Evolutionary conservation across 1,284 basidiomycete genomes (phyloP).

Genomic region (Cryptococcus floricola): DNA sequence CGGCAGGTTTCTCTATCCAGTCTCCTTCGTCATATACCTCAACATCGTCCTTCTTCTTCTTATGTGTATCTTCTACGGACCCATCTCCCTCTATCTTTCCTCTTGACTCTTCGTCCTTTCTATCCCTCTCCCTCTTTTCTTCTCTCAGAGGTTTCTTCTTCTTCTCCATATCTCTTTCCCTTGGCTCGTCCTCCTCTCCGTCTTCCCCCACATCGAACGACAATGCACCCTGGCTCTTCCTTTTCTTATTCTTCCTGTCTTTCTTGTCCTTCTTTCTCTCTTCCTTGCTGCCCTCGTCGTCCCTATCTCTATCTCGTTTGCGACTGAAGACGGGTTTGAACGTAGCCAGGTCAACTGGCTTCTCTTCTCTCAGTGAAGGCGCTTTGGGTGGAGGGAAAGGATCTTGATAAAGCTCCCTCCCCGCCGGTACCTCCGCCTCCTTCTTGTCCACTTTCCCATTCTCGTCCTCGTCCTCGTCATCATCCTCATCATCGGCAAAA

Average conservation of each 20-base stretch:
- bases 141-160: conserved; percentile 42
- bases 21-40: conserved; percentile 47
- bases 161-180: conserved; percentile 51
- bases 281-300: conserved; percentile 21
- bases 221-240: conserved; percentile 55
- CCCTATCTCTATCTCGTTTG: conserved; percentile 2
- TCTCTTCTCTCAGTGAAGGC: conserved; percentile 16
- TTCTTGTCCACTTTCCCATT: conserved; percentile 32
- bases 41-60: not conserved
- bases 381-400: conserved; percentile 7
- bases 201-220: conserved; percentile 66
- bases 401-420: not conserved
- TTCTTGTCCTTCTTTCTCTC: conserved; percentile 49
- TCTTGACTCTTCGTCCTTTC: conserved; percentile 2
- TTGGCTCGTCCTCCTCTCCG: conserved; percentile 43
- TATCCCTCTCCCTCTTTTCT: conserved; percentile 10
- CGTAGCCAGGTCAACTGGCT: conserved; percentile 32
- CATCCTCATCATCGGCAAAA: conserved; percentile 84
- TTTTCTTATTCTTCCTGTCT: conserved; percentile 45
- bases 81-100: conserved; percentile 42
- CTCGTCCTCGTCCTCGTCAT: conserved; percentile 61
- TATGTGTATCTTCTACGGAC: no score
- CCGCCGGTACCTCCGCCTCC: not conserved
- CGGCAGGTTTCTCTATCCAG: conserved; percentile 52
- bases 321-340: conserved; percentile 63